These are phyloP conservation scores for Ustilago xerochloae DNA, from an alignment of 1,284 basidiomycete genomes.

Conservation along the genomic window DNA sequence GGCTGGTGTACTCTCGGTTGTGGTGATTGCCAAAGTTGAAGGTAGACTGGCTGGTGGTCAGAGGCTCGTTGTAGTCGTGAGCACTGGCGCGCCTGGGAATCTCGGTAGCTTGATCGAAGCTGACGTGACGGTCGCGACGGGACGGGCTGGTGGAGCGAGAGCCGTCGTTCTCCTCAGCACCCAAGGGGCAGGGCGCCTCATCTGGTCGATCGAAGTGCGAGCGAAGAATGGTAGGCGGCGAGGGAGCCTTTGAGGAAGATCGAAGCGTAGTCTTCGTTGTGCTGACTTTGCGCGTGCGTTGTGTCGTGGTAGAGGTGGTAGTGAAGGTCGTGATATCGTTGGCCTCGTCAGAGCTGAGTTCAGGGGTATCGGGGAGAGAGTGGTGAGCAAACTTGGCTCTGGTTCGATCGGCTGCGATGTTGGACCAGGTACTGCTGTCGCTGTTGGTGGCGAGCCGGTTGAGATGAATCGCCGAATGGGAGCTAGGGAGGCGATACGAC, in stretches of 20 bases:
- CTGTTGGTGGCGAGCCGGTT: conserved; percentile 6
- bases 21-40: conserved; percentile 21
- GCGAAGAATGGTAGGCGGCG: conserved; percentile 38
- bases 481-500: conserved; percentile 21
- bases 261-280: conserved; percentile 25
- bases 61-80: conserved; percentile 10
- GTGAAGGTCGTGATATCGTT: conserved; percentile 27
- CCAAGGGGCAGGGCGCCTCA: conserved; percentile 10
- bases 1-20: conserved; percentile 15
- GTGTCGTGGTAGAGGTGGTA: conserved; percentile 29
- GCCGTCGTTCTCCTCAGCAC: not conserved
- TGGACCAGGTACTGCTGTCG: conserved; percentile 6
- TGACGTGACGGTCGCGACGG: conserved; percentile 38
- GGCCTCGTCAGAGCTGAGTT: conserved; percentile 49
- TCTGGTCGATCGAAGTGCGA: conserved; percentile 41
- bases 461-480: conserved; percentile 30
- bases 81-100: conserved; percentile 14
- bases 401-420: conserved; percentile 6
- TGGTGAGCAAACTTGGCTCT: conserved; percentile 1
- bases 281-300: conserved; percentile 31
- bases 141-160: not conserved
- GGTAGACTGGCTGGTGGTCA: conserved; percentile 25
- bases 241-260: conserved; percentile 10
- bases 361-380: conserved; percentile 47
- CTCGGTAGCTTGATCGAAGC: conserved; percentile 32